A percentile compares a stretch with the other conserved stretches of the same genome.
Conservation (phyloP, 805 yeast species). For the Hanseniaspora hatyaiensis region DNA sequence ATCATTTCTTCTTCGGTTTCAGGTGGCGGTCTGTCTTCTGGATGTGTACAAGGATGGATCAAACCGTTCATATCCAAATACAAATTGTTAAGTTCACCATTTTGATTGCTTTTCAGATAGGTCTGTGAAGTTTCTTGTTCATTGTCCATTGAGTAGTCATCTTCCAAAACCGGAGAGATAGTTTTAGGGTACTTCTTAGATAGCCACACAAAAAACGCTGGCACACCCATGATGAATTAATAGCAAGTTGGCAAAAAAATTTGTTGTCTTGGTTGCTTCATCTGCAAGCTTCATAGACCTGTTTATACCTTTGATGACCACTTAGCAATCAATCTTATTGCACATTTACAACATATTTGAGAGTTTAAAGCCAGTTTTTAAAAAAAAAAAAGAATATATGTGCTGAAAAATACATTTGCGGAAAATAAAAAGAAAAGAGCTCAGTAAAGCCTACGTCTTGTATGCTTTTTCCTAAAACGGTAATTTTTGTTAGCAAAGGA, state of each 20-base stretch:
- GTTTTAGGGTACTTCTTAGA: slow-evolving; percentile 88
- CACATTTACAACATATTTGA: no score
- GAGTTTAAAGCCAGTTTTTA: no score
- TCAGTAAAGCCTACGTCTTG: no score
- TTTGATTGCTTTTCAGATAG: slow-evolving; percentile 71
- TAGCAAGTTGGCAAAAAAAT: no score
- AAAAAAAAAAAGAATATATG: no score
- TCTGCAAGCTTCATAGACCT: no score
- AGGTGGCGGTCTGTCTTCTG: slow-evolving; percentile 92
- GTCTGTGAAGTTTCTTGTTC: slow-evolving; percentile 51
- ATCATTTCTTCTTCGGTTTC: slow-evolving; percentile 96
- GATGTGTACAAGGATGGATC: slow-evolving; percentile 98
- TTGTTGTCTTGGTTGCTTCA: not conserved
- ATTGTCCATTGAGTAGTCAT: slow-evolving; percentile 39
- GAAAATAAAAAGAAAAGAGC: no score
- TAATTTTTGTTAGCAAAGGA: no score
- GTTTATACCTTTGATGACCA: no score
- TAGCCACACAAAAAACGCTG: slow-evolving; percentile 94
- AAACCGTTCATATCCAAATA: slow-evolving; percentile 98
- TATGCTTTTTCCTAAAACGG: no score
- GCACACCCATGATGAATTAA: slow-evolving; percentile 99
- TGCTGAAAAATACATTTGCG: no score
- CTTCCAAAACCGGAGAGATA: slow-evolving; percentile 80
- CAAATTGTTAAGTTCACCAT: slow-evolving; percentile 88
- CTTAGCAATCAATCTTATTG: no score